Conservation (phyloP, 768 basidiomycete species). For the Cyathus striatus region DNA sequence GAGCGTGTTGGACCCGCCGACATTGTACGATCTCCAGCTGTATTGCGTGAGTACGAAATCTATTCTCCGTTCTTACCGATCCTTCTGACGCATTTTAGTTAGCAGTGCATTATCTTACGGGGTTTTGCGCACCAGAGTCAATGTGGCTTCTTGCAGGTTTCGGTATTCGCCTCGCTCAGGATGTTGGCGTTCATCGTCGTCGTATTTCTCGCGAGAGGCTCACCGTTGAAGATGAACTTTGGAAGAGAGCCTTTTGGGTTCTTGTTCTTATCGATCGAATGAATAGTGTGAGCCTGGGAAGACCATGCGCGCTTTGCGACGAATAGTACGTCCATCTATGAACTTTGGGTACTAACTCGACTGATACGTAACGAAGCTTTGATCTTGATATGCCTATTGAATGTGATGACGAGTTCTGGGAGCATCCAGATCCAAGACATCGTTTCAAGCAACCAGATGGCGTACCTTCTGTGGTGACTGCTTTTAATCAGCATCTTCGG, state of each 20-base stretch:
- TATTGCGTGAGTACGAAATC: constrained; percentile 32
- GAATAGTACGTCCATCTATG: constrained; percentile 47
- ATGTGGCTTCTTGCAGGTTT: constrained; percentile 59
- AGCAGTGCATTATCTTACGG: constrained; percentile 37
- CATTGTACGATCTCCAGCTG: constrained; percentile 65
- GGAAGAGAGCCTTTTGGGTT: constrained; percentile 60
- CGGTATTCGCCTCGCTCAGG: constrained; percentile 61
- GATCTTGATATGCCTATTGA: constrained; percentile 57
- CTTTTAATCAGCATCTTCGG: constrained; percentile 44
- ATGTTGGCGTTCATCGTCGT: constrained; percentile 59
- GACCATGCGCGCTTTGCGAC: constrained; percentile 65
- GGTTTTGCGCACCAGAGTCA: constrained; percentile 43
- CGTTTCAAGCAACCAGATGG: constrained; percentile 60
- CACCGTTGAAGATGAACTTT: constrained; percentile 56
- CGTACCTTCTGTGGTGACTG: constrained; percentile 44
- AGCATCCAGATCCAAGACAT: constrained; percentile 39
- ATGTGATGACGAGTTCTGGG: constrained; percentile 67
- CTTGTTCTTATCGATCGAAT: constrained; percentile 39
- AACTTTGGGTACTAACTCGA: background rate
- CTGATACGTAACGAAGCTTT: constrained; percentile 33
- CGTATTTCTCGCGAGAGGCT: constrained; percentile 18
- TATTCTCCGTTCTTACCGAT: background rate
- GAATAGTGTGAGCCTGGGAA: constrained; percentile 43
- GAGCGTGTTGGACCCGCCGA: constrained; percentile 50
- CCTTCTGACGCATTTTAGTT: constrained; percentile 31